phyloP scores from a whole-genome alignment of 139 green algal species.

The Pleodorina starrii region DNA sequence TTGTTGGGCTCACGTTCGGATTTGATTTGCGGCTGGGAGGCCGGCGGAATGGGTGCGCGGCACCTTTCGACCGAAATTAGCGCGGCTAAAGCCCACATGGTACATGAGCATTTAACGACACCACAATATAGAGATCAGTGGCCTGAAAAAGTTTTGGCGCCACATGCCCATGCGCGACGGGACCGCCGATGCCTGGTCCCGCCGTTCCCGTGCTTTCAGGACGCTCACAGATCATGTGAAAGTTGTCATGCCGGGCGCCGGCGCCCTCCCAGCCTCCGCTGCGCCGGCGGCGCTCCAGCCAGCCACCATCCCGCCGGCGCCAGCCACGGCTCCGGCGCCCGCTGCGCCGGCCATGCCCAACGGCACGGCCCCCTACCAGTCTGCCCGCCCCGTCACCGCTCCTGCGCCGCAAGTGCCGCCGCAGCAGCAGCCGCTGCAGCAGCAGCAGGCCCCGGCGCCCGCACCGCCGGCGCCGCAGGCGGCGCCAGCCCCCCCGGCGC shows the following conservation, averaged over 20 bases:
- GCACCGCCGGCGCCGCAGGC: neutral
- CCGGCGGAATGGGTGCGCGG: too few relatives aligned
- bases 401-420: neutral
- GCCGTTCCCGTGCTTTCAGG: too few relatives aligned
- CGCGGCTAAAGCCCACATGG: too few relatives aligned
- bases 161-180: too few relatives aligned
- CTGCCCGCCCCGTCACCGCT: neutral
- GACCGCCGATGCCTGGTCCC: too few relatives aligned
- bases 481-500: neutral
- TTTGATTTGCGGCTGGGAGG: too few relatives aligned
- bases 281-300: neutral
- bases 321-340: neutral
- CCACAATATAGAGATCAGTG: too few relatives aligned
- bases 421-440: neutral
- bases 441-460: neutral
- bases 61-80: too few relatives aligned
- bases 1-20: too few relatives aligned
- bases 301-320: neutral
- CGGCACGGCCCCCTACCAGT: neutral
- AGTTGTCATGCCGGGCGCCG: neutral
- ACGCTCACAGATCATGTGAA: constrained; percentile 22
- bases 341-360: neutral
- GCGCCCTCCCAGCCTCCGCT: neutral
- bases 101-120: too few relatives aligned
- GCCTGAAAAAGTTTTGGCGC: too few relatives aligned